phyloP scores from a whole-genome alignment of 2,329 filamentous ascomycete species.

The Cytospora leucostoma region DNA sequence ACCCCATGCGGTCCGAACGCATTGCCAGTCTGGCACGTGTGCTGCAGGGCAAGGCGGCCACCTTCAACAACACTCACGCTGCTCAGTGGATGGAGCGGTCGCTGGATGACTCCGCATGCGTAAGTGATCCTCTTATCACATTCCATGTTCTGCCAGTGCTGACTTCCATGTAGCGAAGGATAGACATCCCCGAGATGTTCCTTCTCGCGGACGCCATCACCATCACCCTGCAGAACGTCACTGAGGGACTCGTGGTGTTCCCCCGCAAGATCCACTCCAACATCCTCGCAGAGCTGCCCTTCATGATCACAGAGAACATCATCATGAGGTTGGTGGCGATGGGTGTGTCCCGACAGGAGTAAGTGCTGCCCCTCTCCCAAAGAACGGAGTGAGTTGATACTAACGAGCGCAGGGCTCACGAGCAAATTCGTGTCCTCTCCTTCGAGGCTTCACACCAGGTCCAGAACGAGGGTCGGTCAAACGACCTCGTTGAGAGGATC shows the following conservation, averaged over 20 bases:
- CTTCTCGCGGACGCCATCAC: conserved; percentile 68
- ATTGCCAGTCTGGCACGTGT: conserved; percentile 46
- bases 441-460: conserved; percentile 71
- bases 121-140: conserved; percentile 34
- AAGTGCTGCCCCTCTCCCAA: conserved; percentile 35
- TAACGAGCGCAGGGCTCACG: conserved; percentile 51
- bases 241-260: conserved; percentile 66
- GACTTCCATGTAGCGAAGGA: conserved; percentile 44
- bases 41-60: conserved; percentile 35
- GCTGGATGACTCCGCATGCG: conserved; percentile 69
- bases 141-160: too few relatives aligned
- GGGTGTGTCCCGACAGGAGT: conserved; percentile 73
- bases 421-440: conserved; percentile 80
- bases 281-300: conserved; percentile 70
- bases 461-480: conserved; percentile 63
- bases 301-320: conserved; percentile 49
- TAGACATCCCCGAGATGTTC: conserved; percentile 66
- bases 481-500: conserved; percentile 81
- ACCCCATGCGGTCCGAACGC: conserved; percentile 40
- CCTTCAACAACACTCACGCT: too few relatives aligned
- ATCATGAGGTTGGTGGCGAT: conserved; percentile 76
- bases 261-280: conserved; percentile 64
- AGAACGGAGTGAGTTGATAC: too few relatives aligned
- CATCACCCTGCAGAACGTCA: conserved; percentile 44
- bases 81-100: conserved; percentile 60